phyloP scores from a whole-genome alignment of 1,139 yeast species.

The Candida sp. region DNA sequence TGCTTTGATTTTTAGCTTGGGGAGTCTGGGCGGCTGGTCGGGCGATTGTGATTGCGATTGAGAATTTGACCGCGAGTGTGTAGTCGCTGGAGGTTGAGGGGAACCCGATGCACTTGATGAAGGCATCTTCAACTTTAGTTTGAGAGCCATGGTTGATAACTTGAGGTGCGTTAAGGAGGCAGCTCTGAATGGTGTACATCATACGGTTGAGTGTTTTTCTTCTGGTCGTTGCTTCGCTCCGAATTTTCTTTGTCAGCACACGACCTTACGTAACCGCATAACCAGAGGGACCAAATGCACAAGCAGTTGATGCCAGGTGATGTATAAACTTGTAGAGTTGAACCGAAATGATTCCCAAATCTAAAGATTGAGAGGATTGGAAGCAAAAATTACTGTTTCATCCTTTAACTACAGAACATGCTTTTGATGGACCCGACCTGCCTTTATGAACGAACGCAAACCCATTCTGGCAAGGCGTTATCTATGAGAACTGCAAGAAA shows the following conservation, averaged over 20 bases:
- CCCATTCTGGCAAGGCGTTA: neutral
- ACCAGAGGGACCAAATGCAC: no score
- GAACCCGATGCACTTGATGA: conserved; percentile 15
- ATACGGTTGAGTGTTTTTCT: neutral
- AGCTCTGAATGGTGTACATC: neutral
- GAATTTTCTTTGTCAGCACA: neutral
- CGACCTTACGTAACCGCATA: no score
- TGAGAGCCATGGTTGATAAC: conserved; percentile 22
- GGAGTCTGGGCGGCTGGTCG: conserved; percentile 17
- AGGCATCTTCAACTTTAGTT: conserved; percentile 29
- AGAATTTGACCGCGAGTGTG: neutral
- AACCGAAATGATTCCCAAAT: neutral
- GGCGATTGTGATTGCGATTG: conserved; percentile 7
- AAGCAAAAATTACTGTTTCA: no score
- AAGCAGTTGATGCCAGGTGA: neutral
- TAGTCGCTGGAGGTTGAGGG: conserved; percentile 6
- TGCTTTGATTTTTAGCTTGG: conserved; percentile 33
- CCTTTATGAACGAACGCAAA: neutral
- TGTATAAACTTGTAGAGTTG: neutral
- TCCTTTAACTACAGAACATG: no score
- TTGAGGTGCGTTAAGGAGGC: neutral
- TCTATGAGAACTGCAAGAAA: neutral
- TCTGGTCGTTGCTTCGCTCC: neutral
- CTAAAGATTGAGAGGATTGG: neutral
- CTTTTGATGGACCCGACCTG: no score